Evolutionary conservation across 306 rosid genomes (phyloP).

Genomic region (Hippophae rhamnoides): DNA sequence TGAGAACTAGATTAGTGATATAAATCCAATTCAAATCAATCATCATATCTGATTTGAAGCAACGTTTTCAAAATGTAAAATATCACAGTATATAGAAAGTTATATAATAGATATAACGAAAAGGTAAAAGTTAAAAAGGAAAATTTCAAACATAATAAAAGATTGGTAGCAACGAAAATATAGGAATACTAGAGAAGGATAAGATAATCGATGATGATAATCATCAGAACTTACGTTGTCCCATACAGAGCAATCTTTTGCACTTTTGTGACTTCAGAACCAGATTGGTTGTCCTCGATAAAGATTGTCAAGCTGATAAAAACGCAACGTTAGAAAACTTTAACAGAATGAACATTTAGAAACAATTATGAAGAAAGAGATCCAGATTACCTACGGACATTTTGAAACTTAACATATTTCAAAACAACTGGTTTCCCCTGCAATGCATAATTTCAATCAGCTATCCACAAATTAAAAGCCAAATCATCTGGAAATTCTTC

Average conservation of each 20-base stretch:
- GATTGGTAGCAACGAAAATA: background rate
- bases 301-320: conserved; percentile 76
- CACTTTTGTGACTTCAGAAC: conserved; percentile 63
- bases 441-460: conserved; percentile 12
- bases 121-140: background rate
- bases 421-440: conserved; percentile 77
- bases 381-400: conserved; percentile 72
- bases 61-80: no score
- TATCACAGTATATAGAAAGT: no score
- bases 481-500: background rate
- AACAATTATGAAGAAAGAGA: conserved; percentile 12
- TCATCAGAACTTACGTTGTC: conserved; percentile 61
- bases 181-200: conserved; percentile 1
- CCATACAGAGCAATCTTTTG: conserved; percentile 80
- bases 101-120: no score
- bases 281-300: conserved; percentile 91
- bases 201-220: background rate
- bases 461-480: background rate
- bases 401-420: conserved; percentile 94
- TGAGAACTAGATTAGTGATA: no score
- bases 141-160: conserved; percentile 4
- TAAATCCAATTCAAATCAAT: no score
- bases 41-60: no score
- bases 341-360: background rate
- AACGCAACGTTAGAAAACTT: conserved; percentile 17